Evolutionary conservation across 805 yeast species (phyloP).

Genomic region (Groenewaldozyma salmanticensis): DNA sequence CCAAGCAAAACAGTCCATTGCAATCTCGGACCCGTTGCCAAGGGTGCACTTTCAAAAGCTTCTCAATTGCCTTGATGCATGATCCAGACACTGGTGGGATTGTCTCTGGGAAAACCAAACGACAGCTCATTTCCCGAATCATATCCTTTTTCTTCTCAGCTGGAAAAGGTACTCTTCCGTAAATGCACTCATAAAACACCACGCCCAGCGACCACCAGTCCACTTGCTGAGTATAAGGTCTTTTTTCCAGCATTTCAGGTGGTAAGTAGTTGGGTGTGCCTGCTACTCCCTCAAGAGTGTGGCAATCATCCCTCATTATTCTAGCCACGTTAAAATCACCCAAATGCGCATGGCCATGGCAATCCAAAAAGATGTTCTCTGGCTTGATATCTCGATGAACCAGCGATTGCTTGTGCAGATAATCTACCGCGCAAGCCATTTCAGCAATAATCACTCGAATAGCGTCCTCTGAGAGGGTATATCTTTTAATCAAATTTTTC

Average conservation of each 20-base stretch:
- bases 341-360: slow-evolving; percentile 82
- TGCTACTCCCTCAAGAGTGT: slow-evolving; percentile 14
- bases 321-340: slow-evolving; percentile 96
- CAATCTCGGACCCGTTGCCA: slow-evolving; percentile 7
- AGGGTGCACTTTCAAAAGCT: slow-evolving; percentile 9
- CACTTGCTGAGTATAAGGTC: slow-evolving; percentile 18
- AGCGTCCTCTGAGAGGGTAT: slow-evolving; percentile 20
- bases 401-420: slow-evolving; percentile 49
- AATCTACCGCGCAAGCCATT: slow-evolving; percentile 21
- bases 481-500: slow-evolving; percentile 18
- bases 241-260: slow-evolving; percentile 20
- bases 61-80: slow-evolving; percentile 12
- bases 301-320: slow-evolving; percentile 42
- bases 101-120: slow-evolving; percentile 7
- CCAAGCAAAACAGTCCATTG: slow-evolving; percentile 7
- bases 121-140: slow-evolving; percentile 6
- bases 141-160: slow-evolving; percentile 10
- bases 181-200: slow-evolving; percentile 24
- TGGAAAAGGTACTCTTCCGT: slow-evolving; percentile 21
- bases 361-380: slow-evolving; percentile 74
- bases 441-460: slow-evolving; percentile 22
- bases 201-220: slow-evolving; percentile 30
- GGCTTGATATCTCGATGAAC: slow-evolving; percentile 93
- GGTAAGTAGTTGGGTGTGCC: slow-evolving; percentile 24
- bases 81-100: slow-evolving; percentile 10